These are phyloP conservation scores for Exophiala spinifera DNA, from an alignment of 2,329 filamentous ascomycete species.

Conservation along the genomic window DNA sequence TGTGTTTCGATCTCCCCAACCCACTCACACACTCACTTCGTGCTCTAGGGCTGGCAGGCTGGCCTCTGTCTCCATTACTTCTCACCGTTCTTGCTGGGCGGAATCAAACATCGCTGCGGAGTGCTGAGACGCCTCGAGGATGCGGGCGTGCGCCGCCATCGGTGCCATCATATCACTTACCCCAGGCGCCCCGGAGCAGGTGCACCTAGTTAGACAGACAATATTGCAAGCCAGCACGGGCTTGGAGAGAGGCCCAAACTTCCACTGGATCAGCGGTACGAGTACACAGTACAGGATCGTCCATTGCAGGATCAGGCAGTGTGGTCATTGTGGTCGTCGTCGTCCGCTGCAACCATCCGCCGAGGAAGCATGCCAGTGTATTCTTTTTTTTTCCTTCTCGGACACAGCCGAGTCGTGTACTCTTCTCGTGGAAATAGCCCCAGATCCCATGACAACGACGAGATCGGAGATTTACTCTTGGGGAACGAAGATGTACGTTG, in stretches of 20 bases:
- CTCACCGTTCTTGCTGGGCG: slow-evolving; percentile 11
- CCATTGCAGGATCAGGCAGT: too few relatives aligned
- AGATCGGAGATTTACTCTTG: slow-evolving; percentile 13
- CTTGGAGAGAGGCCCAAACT: slow-evolving; percentile 6
- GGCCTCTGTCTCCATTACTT: too few relatives aligned
- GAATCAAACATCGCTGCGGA: slow-evolving; percentile 5
- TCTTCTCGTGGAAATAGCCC: too few relatives aligned
- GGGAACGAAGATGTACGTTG: slow-evolving; percentile 15
- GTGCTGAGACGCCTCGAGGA: slow-evolving; percentile 5
- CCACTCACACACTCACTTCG: slow-evolving; percentile 11
- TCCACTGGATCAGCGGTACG: slow-evolving; percentile 5
- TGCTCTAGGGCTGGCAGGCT: slow-evolving; percentile 11
- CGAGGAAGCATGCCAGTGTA: slow-evolving; percentile 2
- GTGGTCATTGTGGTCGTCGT: too few relatives aligned
- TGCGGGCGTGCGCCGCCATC: slow-evolving; percentile 4
- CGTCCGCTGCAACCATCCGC: slow-evolving; percentile 12
- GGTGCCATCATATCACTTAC: slow-evolving; percentile 4
- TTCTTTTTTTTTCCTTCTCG: neutral
- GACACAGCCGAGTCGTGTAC: too few relatives aligned
- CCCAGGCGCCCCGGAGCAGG: slow-evolving; percentile 12
- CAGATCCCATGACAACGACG: neutral
- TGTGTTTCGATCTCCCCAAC: slow-evolving; percentile 8
- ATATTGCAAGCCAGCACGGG: slow-evolving; percentile 10
- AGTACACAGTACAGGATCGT: slow-evolving; percentile 11
- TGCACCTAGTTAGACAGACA: slow-evolving; percentile 17